phyloP scores from a whole-genome alignment of 352 stramenopile species.

The Globisporangium heterothallicum region DNA sequence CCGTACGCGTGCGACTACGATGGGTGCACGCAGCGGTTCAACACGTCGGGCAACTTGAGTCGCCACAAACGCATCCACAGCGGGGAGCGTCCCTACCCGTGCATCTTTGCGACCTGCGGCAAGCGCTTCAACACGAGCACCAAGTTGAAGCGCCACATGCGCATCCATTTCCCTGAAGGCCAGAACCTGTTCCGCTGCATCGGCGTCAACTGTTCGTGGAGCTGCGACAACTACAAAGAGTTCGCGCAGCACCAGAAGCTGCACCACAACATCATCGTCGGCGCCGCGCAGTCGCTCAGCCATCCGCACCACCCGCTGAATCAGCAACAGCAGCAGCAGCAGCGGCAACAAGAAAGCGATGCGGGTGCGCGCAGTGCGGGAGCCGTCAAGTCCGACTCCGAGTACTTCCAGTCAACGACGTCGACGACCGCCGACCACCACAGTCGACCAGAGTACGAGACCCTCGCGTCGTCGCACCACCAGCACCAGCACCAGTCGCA shows the following conservation, averaged over 20 bases:
- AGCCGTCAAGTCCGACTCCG: slow-evolving; percentile 12
- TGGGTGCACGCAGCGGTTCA: slow-evolving; percentile 75
- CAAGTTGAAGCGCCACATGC: slow-evolving; percentile 88
- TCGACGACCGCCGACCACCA: slow-evolving; percentile 5
- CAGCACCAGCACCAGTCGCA: slow-evolving; percentile 9
- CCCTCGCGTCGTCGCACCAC: slow-evolving; percentile 14
- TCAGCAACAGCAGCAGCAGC: neutral
- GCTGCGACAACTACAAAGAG: slow-evolving; percentile 84
- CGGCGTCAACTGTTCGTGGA: slow-evolving; percentile 45
- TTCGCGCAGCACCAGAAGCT: slow-evolving; percentile 71
- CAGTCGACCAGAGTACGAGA: slow-evolving; percentile 9
- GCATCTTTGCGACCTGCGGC: slow-evolving; percentile 65
- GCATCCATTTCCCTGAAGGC: slow-evolving; percentile 78
- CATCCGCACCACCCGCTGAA: neutral
- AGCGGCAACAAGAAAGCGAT: neutral
- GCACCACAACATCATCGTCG: slow-evolving; percentile 67
- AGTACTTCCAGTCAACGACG: slow-evolving; percentile 7
- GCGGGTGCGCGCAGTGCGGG: neutral
- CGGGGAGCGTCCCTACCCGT: slow-evolving; percentile 77
- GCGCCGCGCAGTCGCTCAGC: slow-evolving; percentile 22
- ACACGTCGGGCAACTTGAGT: slow-evolving; percentile 84
- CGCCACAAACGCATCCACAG: slow-evolving; percentile 87
- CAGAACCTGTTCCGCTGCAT: slow-evolving; percentile 74
- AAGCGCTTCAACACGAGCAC: slow-evolving; percentile 88
- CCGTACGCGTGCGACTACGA: slow-evolving; percentile 77